Conservation (phyloP, 306 rosid genomes). For the Pterocarpus macrocarpus region DNA sequence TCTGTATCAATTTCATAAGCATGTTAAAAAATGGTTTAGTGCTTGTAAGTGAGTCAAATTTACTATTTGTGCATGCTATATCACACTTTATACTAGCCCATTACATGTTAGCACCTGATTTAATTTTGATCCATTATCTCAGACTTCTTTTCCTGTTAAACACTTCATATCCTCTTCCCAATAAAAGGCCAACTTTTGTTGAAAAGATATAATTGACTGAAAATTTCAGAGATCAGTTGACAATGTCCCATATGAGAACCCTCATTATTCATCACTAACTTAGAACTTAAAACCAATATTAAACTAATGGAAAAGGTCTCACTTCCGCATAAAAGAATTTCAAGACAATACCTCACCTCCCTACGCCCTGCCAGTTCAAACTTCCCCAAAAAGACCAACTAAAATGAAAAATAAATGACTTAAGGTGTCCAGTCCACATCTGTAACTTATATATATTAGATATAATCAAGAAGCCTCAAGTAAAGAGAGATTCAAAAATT, state of each 20-base stretch:
- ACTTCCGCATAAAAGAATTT: not conserved
- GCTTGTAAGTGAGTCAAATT: not conserved
- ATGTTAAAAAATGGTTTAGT: slow-evolving; percentile 3
- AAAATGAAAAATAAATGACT: slow-evolving; percentile 7
- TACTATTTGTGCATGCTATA: slow-evolving; percentile 6
- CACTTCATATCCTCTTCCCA: slow-evolving; percentile 10
- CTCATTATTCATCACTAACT: slow-evolving; percentile 22
- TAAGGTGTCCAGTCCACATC: slow-evolving; percentile 24
- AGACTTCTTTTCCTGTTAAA: slow-evolving; percentile 12
- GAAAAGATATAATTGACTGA: slow-evolving; percentile 1
- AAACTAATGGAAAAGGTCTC: slow-evolving; percentile 16
- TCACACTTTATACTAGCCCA: not conserved
- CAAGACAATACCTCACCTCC: slow-evolving; percentile 2
- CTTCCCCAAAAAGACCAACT: slow-evolving; percentile 12
- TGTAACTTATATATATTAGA: slow-evolving; percentile 20
- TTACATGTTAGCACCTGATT: slow-evolving; percentile 16
- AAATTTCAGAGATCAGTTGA: slow-evolving; percentile 17
- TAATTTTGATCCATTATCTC: not conserved
- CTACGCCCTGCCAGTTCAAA: not conserved
- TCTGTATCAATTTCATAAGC: slow-evolving; percentile 26
- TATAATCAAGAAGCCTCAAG: not conserved
- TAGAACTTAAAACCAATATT: not conserved
- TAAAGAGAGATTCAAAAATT: not conserved
- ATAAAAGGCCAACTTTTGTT: not conserved
- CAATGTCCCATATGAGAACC: slow-evolving; percentile 1